These are phyloP conservation scores for Globisporangium rhizosaccharum DNA, from an alignment of 352 stramenopile species.

Conservation along the genomic window DNA sequence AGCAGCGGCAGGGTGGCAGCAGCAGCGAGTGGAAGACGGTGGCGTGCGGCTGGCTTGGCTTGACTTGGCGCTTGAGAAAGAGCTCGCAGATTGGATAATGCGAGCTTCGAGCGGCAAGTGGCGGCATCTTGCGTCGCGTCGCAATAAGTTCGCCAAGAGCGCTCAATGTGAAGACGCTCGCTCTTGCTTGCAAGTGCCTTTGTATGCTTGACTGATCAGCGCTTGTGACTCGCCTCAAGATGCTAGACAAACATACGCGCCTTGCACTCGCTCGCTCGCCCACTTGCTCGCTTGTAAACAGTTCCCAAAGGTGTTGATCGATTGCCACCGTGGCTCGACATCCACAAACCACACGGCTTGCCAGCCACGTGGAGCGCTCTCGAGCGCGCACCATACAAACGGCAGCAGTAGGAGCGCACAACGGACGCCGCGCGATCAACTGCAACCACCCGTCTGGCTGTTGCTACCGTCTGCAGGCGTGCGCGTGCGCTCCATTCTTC, in stretches of 20 bases:
- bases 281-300: not conserved
- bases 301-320: not conserved
- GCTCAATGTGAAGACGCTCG: too few relatives aligned
- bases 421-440: not conserved
- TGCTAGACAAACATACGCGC: too few relatives aligned
- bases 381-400: conserved; percentile 8
- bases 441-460: not conserved
- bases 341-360: not conserved
- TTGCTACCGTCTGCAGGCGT: not conserved
- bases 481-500: not conserved
- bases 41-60: not conserved
- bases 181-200: too few relatives aligned
- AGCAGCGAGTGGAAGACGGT: too few relatives aligned
- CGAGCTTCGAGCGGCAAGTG: not conserved
- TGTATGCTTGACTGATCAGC: too few relatives aligned
- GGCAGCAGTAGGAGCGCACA: not conserved
- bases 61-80: not conserved
- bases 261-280: not conserved
- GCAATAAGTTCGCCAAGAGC: not conserved
- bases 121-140: not conserved
- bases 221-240: too few relatives aligned
- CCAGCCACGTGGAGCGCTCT: conserved; percentile 7
- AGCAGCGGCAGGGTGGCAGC: too few relatives aligned
- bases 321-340: not conserved
- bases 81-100: conserved; percentile 7